Evolutionary conservation across 2,329 filamentous ascomycete species (phyloP), one percentile per base, ranked within the genome.

Genomic region (Colletotrichum eremochloae): DNA sequence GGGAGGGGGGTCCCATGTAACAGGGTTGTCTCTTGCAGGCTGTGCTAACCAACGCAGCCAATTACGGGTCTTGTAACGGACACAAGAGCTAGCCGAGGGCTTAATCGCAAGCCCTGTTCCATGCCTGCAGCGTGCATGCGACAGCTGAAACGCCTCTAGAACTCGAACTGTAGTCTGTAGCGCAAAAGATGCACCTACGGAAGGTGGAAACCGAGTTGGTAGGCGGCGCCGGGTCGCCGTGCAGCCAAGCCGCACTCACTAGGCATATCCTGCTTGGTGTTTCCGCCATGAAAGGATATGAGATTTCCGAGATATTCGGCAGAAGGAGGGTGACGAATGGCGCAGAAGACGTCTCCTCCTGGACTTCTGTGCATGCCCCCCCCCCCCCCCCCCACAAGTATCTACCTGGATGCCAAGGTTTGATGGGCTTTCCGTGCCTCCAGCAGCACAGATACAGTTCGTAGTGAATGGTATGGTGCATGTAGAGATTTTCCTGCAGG

Each of bases 111-210:
- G 56, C 71, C 71, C 62, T 71, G 71, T 71, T 67, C 71, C 71
- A 71, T 71, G 62, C 40, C 14, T 67, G 67, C 67, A 71, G 67
- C 62, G 40, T 63, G 67, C 67, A 63, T 52, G 42, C 63, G 50
- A 40, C 56, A 73, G 50, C 55, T 73, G 71, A 73, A 73, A 73
- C 67, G 58, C 67, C 55, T 71, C 61, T 50, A 66, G 67, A 71
- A 73, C 71, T 71, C 42, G 36, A 53, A 50, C 36, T 31, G 48
- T 36, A 62, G 67, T 33, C 40, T 50, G 33, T 44, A 33, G n/a
- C 20, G 44, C 40, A 56, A 57, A 64, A 63, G 50, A 29, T 29
- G 68, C 65, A 58, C 46, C 62, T 52, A 44, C 29, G 67, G 56
- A 8, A 46, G 24, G 44, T 44, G 64, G 38, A 33, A 29, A 57